Conservation (phyloP, 257 asterid species). For the Fraxinus excelsior region DNA sequence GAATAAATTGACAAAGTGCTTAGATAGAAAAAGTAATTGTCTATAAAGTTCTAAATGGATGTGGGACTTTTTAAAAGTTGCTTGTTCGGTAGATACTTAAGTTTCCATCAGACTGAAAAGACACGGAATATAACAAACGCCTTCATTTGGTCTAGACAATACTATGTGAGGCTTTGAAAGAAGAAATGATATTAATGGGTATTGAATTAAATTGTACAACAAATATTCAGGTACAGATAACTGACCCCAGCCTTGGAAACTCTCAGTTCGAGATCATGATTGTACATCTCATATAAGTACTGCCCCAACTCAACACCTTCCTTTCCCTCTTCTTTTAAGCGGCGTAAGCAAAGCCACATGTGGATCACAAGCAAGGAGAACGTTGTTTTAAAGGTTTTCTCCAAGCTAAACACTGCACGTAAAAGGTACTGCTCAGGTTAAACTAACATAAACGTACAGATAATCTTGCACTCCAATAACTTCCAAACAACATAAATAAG, state of each 20-base stretch:
- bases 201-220: constrained; percentile 12
- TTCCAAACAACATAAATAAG: neutral
- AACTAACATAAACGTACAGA: constrained; percentile 10
- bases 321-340: constrained; percentile 84
- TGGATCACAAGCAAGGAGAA: constrained; percentile 87
- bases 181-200: neutral
- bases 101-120: neutral
- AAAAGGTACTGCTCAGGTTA: constrained; percentile 19
- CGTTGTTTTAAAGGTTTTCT: constrained; percentile 86
- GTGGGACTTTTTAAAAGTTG: neutral
- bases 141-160: neutral
- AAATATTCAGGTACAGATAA: constrained; percentile 26
- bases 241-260: constrained; percentile 97
- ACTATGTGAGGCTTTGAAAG: constrained; percentile 9
- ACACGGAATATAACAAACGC: neutral
- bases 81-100: neutral
- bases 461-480: neutral
- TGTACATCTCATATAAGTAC: constrained; percentile 77
- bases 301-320: constrained; percentile 96
- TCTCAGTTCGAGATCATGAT: constrained; percentile 91
- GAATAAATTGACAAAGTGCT: constrained; percentile 9
- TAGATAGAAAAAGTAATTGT: constrained; percentile 5
- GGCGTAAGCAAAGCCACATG: constrained; percentile 92
- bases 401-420: constrained; percentile 89
- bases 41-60: neutral